Evolutionary conservation across 73 alveolate genomes (phyloP).

Genomic region (Blepharisma stoltei): DNA sequence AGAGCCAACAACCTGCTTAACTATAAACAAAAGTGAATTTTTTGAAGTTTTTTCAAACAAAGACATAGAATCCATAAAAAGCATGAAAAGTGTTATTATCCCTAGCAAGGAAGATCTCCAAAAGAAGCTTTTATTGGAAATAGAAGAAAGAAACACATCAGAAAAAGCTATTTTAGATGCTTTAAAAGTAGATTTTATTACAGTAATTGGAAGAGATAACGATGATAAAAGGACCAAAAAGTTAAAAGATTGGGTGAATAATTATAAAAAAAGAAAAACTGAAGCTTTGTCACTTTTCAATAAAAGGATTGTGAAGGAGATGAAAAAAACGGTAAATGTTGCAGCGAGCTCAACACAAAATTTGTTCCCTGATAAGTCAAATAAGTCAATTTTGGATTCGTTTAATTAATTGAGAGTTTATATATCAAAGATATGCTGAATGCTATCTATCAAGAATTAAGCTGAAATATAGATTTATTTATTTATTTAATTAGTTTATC

Average conservation of each 20-base stretch:
- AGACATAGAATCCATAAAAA: neutral
- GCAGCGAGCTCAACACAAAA: too few relatives aligned
- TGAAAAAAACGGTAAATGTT: neutral
- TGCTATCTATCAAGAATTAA: too few relatives aligned
- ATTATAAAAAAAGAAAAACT: neutral
- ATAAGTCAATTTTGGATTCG: too few relatives aligned
- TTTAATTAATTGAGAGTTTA: too few relatives aligned
- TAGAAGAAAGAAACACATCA: neutral
- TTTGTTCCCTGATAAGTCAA: too few relatives aligned
- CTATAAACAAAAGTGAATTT: neutral
- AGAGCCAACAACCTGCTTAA: neutral
- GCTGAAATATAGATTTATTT: too few relatives aligned
- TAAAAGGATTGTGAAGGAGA: slow-evolving; percentile 5
- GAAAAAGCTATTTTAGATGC: neutral
- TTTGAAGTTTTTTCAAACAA: neutral
- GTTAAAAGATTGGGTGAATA: neutral
- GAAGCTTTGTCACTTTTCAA: neutral
- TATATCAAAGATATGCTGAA: too few relatives aligned
- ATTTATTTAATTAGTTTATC: too few relatives aligned
- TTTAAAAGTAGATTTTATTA: neutral
- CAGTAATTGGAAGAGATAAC: neutral
- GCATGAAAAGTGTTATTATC: neutral
- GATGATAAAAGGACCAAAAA: neutral
- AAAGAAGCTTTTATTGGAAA: neutral
- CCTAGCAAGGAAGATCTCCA: neutral